Percentiles rank a stretch among this genome's conserved stretches.
Evolutionary conservation across 768 basidiomycete genomes (phyloP).

Genomic region (Kwoniella dendrophila): DNA sequence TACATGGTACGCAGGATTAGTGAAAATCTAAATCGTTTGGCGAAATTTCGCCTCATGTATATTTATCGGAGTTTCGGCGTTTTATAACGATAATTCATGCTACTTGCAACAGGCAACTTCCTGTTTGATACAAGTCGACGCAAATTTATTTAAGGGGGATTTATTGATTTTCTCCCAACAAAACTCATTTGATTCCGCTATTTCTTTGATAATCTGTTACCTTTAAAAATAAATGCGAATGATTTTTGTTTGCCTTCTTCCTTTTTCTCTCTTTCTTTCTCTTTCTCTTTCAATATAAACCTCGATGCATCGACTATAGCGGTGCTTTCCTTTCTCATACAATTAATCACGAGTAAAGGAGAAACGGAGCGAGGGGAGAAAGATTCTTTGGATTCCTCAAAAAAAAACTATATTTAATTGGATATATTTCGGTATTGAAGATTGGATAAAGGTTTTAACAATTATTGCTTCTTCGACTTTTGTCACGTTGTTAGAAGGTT

Average conservation of each 20-base stretch:
- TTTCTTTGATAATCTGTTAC: background rate
- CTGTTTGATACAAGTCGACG: background rate
- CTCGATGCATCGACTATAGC: slow-evolving; percentile 44
- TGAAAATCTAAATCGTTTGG: background rate
- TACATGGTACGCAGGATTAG: background rate
- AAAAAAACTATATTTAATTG: no score
- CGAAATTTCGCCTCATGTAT: slow-evolving; percentile 24
- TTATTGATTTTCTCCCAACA: slow-evolving; percentile 19
- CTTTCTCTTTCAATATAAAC: slow-evolving; percentile 21
- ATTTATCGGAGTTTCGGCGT: slow-evolving; percentile 14
- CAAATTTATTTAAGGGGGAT: background rate
- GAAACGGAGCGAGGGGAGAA: slow-evolving; percentile 54
- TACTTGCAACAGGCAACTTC: no score
- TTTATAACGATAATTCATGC: no score
- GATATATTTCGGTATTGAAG: no score
- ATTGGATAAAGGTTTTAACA: no score
- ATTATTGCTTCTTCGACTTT: slow-evolving; percentile 2
- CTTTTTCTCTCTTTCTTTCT: slow-evolving; percentile 2
- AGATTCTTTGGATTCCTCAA: no score
- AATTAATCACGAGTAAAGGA: slow-evolving; percentile 26
- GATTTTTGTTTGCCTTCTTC: background rate
- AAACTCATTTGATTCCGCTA: slow-evolving; percentile 13
- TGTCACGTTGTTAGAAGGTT: background rate
- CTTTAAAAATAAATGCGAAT: slow-evolving; percentile 15
- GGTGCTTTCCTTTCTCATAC: slow-evolving; percentile 32